Base-by-base conservation (phyloP, 2,329 filamentous ascomycete genomes). In the Aureobasidium zeae region DNA sequence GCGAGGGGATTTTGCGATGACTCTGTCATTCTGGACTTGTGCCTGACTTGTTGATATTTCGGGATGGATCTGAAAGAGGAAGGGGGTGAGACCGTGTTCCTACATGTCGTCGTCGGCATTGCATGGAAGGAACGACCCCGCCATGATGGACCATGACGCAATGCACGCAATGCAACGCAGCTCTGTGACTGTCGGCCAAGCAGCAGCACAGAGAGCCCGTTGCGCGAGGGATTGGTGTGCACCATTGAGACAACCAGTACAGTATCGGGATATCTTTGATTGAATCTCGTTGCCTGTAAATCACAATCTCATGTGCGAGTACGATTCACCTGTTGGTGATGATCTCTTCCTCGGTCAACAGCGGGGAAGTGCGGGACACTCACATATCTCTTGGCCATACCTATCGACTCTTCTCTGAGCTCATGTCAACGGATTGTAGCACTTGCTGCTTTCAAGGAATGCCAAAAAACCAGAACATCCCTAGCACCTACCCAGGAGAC, bases 1-100 rank as follows among this genome's bases (percentile, higher is more conserved):
- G 61, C 61, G 4, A 72, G 58, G 2, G 69, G 69, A 31, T 63
- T 57, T 42, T 62, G 57, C 6, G 64, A 66, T 26, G 65, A 58
- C 39, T 68, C 67, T 19, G 60, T 65, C 63, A 65, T 63, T 42
- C 51, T 59, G 29, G 56, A 57, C 53, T 60, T 59, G 56, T 53
- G 55, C 46, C 58, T 55, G 35, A 28, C n/a, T 35, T 51, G 49
- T 10, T 38, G 13, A 4, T 17, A 13, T 30, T 30, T 17, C 4
- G 11, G 32, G 5, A 7, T 10, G 13, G 13, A 25, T 6, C 7
- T 25, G 19, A 9, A 13, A 16, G 11, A 11, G 13, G 10, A 5
- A 24, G 37, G 20, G 4, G 37, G 28, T 41, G 37, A 32, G 25
- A 17, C 13, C 3, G 26, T 41, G n/a, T 26, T 17, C 20, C 31